Evolutionary conservation across 306 rosid genomes (phyloP), one percentile per base, ranked within the genome.

Genomic region (Prunus davidiana): DNA sequence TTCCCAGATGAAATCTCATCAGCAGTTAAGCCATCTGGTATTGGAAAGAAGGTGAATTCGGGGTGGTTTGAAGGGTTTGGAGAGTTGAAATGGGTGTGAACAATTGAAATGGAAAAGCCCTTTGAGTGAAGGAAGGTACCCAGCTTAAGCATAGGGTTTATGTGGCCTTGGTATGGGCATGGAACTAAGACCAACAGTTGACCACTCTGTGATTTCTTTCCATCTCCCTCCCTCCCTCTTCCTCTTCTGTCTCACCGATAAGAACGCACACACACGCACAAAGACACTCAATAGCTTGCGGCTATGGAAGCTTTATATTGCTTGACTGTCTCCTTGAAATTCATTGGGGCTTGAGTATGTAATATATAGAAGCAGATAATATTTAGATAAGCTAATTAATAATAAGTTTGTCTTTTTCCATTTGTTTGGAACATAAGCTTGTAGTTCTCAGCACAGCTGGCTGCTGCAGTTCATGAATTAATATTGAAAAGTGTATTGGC

Each of bases 131-230:
- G 91, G 49, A 85, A 84, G n/a, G 56, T 62, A 19, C 84, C 93
- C 1, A 89, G 84, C 54, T 85, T 78, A 79, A 89, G 84, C 87
- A 89, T 82, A 2, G 93, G 91, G 56, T 61, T 89, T 34, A 87
- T 86, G 41, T 72, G 84, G n/a, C 93, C 93, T 73, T 89, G 86
- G 0, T 81, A 43, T 20, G 93, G 93, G 12, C 78, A 72, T 73
- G 93, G 91, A 63, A 85, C 22, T 8, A 89, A 63, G 12, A 85
- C 72, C 69, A 88, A 73, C 5, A 80, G 80, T 12, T 41, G 30
- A 13, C 18, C 8, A 38, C 41, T 77, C 54, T 28, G 43, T 15
- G 34, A 57, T 46, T 76, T 72, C 38, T 63, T 80, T 24, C 78
- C 86, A 71, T 82, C 25, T 64, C 55, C 67, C 49, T 28, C n/a